A percentile compares a stretch with the other conserved stretches of the same genome.
Conservation (phyloP, 306 rosid genomes). For the Hylodesmum podocarpum region DNA sequence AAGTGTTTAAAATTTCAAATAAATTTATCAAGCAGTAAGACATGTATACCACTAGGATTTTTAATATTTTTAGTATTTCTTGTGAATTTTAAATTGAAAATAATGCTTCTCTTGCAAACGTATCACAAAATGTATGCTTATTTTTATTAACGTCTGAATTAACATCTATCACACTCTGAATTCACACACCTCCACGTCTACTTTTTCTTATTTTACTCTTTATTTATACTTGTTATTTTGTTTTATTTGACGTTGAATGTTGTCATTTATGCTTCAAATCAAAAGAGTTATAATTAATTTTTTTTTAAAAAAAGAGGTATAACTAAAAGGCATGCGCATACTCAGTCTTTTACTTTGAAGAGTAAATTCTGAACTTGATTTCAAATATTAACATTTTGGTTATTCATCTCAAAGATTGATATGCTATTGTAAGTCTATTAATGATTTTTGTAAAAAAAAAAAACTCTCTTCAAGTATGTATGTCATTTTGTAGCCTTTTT, state of each 20-base stretch:
- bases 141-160: neutral
- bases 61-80: neutral
- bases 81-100: neutral
- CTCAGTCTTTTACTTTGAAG: neutral
- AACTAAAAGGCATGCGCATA: no score
- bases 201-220: neutral
- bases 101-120: neutral
- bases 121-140: neutral
- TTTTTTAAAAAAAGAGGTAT: no score
- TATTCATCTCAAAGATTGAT: neutral
- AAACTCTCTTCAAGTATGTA: neutral
- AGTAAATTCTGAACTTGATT: neutral
- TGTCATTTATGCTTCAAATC: neutral
- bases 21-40: neutral
- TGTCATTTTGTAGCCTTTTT: neutral
- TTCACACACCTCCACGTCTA: neutral
- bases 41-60: no score
- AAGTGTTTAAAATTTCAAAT: neutral
- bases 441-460: neutral
- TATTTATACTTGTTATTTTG: neutral
- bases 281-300: neutral
- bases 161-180: neutral
- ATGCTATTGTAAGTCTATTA: neutral
- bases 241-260: neutral
- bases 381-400: neutral